phyloP scores from a whole-genome alignment of 1,139 yeast species.

The Lodderomyces theae region DNA sequence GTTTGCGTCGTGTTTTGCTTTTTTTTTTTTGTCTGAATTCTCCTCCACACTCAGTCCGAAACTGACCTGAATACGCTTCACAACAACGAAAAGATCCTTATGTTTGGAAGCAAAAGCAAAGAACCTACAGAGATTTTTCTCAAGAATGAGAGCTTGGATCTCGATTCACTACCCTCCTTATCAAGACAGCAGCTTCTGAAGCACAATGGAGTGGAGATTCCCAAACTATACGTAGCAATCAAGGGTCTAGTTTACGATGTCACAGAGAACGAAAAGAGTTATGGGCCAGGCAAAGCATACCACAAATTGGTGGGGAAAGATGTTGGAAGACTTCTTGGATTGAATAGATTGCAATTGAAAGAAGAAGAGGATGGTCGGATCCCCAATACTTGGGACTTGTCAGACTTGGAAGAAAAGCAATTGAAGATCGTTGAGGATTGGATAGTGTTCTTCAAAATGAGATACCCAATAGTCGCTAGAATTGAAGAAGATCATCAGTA shows the following conservation, averaged over 20 bases:
- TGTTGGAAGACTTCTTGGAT: constrained; percentile 66
- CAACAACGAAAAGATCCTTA: not conserved
- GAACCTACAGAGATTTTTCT: constrained; percentile 21
- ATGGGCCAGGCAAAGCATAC: constrained; percentile 77
- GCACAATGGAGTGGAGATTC: constrained; percentile 32
- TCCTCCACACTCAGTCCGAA: no score
- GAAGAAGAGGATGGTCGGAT: constrained; percentile 17
- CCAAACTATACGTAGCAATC: constrained; percentile 64
- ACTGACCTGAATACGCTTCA: no score
- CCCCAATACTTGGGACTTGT: constrained; percentile 43
- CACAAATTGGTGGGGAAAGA: constrained; percentile 74
- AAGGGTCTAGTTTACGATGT: constrained; percentile 80
- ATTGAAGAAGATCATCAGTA: constrained; percentile 23
- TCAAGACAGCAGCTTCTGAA: constrained; percentile 34
- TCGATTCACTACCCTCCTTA: constrained; percentile 29
- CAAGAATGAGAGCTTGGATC: constrained; percentile 22
- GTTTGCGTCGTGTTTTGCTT: no score
- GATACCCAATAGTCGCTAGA: constrained; percentile 42
- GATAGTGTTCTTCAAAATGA: constrained; percentile 52
- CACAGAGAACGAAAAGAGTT: constrained; percentile 56
- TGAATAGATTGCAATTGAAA: constrained; percentile 32
- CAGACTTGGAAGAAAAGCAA: constrained; percentile 50
- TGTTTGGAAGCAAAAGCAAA: constrained; percentile 12
- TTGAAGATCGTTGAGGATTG: constrained; percentile 53
- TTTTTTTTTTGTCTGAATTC: no score